These are phyloP conservation scores for Ceratocystis variospora DNA, from an alignment of 2,329 filamentous ascomycete species.

Conservation along the genomic window DNA sequence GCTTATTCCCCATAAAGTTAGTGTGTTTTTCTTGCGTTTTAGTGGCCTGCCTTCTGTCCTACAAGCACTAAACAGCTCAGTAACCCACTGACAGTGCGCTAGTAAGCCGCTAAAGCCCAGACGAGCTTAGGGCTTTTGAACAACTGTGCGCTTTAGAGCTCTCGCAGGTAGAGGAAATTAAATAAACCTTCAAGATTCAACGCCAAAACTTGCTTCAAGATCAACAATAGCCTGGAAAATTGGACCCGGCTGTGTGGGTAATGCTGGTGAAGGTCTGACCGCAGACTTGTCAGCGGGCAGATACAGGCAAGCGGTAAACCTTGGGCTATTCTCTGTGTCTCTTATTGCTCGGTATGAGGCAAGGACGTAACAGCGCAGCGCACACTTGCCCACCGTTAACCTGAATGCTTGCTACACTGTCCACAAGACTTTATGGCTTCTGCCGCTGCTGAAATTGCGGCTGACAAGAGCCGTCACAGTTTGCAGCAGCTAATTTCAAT, in stretches of 20 bases:
- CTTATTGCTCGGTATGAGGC: too few species aligned
- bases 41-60: not conserved
- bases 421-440: not conserved
- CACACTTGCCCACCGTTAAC: too few species aligned
- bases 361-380: too few species aligned
- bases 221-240: not conserved
- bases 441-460: not conserved
- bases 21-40: not conserved
- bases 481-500: not conserved
- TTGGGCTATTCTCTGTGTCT: too few species aligned
- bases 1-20: not conserved
- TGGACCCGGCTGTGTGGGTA: not conserved
- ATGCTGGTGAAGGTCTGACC: not conserved
- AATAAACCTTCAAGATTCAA: not conserved
- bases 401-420: too few species aligned
- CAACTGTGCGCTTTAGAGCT: not conserved
- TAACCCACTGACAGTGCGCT: not conserved
- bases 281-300: not conserved
- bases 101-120: not conserved
- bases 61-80: not conserved
- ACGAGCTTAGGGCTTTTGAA: not conserved
- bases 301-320: too few species aligned
- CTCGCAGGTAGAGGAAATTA: not conserved
- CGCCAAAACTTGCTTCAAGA: not conserved
- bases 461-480: not conserved